Conservation (phyloP, 2,329 filamentous ascomycete genomes). For the Clarireedia monteithiana region DNA sequence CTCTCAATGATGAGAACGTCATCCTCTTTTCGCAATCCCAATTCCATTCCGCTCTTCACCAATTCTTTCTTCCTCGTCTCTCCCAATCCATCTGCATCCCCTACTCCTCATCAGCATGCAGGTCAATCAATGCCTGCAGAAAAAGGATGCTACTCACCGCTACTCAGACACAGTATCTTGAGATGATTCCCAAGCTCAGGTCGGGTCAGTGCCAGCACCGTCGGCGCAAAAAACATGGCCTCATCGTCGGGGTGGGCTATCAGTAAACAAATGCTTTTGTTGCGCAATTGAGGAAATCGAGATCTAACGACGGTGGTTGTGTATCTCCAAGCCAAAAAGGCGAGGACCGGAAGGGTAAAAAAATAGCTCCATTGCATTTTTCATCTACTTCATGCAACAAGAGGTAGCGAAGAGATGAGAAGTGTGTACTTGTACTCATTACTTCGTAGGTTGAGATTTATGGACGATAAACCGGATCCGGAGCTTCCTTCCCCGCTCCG, state of each 20-base stretch:
- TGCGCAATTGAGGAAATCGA: constrained; percentile 58
- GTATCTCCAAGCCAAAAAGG: constrained; percentile 32
- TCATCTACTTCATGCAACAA: background rate
- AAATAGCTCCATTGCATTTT: constrained; percentile 25
- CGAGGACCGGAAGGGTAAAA: constrained; percentile 31
- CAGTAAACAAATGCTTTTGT: constrained; percentile 83
- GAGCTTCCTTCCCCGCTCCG: no score
- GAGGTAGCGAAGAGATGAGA: background rate
- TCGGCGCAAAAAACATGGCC: constrained; percentile 98
- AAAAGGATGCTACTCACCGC: constrained; percentile 42
- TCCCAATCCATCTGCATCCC: constrained; percentile 81
- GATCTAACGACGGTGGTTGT: constrained; percentile 31
- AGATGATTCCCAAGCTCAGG: constrained; percentile 81
- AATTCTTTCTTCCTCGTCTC: constrained; percentile 77
- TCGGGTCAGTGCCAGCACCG: constrained; percentile 73
- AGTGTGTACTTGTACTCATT: background rate
- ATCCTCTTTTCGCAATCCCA: constrained; percentile 67
- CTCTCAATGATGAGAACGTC: constrained; percentile 84
- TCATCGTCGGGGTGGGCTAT: constrained; percentile 98
- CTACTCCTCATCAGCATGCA: constrained; percentile 34
- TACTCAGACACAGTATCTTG: constrained; percentile 89
- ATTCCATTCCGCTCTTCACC: constrained; percentile 64
- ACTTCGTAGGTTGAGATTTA: background rate
- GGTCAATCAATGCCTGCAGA: background rate
- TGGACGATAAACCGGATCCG: background rate